Conservation (phyloP, 2,329 filamentous ascomycete species). For the Claviceps digitariae region DNA sequence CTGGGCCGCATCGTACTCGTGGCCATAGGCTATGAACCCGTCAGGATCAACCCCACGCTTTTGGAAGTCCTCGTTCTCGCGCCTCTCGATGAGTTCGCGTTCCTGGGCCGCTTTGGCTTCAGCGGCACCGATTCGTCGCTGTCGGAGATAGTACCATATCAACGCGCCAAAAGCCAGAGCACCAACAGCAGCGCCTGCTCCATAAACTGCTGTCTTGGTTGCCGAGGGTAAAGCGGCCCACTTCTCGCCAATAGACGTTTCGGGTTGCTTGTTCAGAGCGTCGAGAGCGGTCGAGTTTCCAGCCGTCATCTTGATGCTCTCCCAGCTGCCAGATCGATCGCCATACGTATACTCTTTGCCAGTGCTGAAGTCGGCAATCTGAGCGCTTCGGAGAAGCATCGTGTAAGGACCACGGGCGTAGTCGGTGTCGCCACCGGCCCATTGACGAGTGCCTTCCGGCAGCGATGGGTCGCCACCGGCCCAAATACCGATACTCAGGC, state of each 20-base stretch:
- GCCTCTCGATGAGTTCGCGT: slow-evolving; percentile 31
- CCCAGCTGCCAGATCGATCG: slow-evolving; percentile 45
- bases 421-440: slow-evolving; percentile 58
- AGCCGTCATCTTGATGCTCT: slow-evolving; percentile 45
- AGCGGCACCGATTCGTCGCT: slow-evolving; percentile 35
- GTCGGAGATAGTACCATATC: slow-evolving; percentile 40
- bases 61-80: slow-evolving; percentile 37
- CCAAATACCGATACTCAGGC: slow-evolving; percentile 54
- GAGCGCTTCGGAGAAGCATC: slow-evolving; percentile 56
- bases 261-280: slow-evolving; percentile 24
- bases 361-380: slow-evolving; percentile 43
- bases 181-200: slow-evolving; percentile 28
- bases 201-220: slow-evolving; percentile 41
- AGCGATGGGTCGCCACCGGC: slow-evolving; percentile 45
- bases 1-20: slow-evolving; percentile 10
- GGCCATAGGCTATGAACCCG: slow-evolving; percentile 20
- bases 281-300: slow-evolving; percentile 44
- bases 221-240: slow-evolving; percentile 36
- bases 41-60: slow-evolving; percentile 35
- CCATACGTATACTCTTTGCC: slow-evolving; percentile 53
- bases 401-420: slow-evolving; percentile 53
- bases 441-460: slow-evolving; percentile 45
- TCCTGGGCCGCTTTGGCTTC: slow-evolving; percentile 36
- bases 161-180: slow-evolving; percentile 27
- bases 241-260: slow-evolving; percentile 36